Evolutionary conservation across 179 eudicot genomes (phyloP).

Genomic region (Amaranthus tricolor): DNA sequence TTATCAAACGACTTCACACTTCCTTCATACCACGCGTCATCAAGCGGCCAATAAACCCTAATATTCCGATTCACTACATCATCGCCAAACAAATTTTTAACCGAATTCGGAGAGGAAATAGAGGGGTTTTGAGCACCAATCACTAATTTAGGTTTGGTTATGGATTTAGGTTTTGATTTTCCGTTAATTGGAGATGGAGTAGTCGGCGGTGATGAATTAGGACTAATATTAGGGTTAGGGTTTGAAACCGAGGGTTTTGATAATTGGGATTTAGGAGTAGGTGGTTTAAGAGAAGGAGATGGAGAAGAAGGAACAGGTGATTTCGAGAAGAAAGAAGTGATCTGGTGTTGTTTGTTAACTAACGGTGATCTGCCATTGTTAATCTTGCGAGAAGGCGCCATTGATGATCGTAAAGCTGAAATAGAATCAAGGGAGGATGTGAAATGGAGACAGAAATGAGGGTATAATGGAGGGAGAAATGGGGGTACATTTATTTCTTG

Average conservation of each 20-base stretch:
- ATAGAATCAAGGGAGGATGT: neutral
- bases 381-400: slow-evolving; percentile 53
- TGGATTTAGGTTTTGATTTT: slow-evolving; percentile 33
- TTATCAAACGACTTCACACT: slow-evolving; percentile 57
- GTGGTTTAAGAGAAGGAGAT: slow-evolving; percentile 10
- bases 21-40: slow-evolving; percentile 80
- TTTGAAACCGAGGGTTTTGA: slow-evolving; percentile 32
- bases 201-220: slow-evolving; percentile 37
- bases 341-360: slow-evolving; percentile 83
- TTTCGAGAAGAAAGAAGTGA: slow-evolving; percentile 83
- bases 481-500: neutral
- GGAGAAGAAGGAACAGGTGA: slow-evolving; percentile 27
- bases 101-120: slow-evolving; percentile 22
- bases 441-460: neutral
- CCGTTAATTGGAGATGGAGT: slow-evolving; percentile 61
- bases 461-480: neutral
- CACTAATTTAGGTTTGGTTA: slow-evolving; percentile 47
- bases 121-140: slow-evolving; percentile 37
- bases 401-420: slow-evolving; percentile 15
- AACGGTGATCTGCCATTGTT: slow-evolving; percentile 77
- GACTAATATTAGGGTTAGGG: slow-evolving; percentile 30
- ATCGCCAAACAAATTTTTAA: slow-evolving; percentile 30
- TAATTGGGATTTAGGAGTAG: slow-evolving; percentile 6
- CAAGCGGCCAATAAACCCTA: slow-evolving; percentile 90
- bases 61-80: slow-evolving; percentile 60